Percentiles rank a stretch among this genome's conserved stretches.
Evolutionary conservation across 192 early-diverging fungal genomes (phyloP).

Genomic region (Phycomyces blakesleeanus): DNA sequence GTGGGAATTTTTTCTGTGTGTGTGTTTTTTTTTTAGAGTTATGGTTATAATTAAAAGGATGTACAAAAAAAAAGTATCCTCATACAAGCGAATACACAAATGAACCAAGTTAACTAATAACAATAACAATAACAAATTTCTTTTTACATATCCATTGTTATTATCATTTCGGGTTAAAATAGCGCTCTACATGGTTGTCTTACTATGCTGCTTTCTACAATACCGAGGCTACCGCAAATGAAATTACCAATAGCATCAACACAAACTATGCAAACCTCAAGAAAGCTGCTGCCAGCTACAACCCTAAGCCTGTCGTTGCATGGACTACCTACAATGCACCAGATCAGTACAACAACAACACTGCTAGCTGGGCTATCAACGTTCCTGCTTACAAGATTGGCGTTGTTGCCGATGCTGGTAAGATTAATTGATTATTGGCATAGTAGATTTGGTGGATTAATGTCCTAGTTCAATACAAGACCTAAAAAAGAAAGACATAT

Average conservation of each 20-base stretch:
- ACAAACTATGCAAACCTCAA: constrained; percentile 59
- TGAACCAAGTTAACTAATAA: too few relatives aligned
- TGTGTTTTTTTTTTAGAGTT: too few relatives aligned
- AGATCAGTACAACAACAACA: constrained; percentile 63
- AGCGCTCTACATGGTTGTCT: constrained; percentile 57
- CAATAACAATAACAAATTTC: background rate
- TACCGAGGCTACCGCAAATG: constrained; percentile 48
- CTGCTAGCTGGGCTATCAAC: constrained; percentile 57
- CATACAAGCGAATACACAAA: too few relatives aligned
- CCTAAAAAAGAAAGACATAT: too few relatives aligned
- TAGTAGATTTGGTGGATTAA: too few relatives aligned
- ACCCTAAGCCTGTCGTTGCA: constrained; percentile 50
- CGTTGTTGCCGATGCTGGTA: constrained; percentile 63
- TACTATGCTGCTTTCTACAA: constrained; percentile 68
- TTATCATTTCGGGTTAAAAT: background rate
- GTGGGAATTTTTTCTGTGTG: too few relatives aligned
- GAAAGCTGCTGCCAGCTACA: constrained; percentile 26
- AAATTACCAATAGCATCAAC: constrained; percentile 40
- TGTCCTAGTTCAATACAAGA: too few relatives aligned
- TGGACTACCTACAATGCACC: constrained; percentile 61
- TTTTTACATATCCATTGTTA: too few relatives aligned
- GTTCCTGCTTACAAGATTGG: constrained; percentile 55
- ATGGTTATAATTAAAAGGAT: too few relatives aligned
- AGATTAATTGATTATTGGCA: background rate
- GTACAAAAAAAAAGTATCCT: too few relatives aligned